These are phyloP conservation scores for Acanthamoeba culbertsoni DNA, from an alignment of 208 protist species.

Conservation along the genomic window DNA sequence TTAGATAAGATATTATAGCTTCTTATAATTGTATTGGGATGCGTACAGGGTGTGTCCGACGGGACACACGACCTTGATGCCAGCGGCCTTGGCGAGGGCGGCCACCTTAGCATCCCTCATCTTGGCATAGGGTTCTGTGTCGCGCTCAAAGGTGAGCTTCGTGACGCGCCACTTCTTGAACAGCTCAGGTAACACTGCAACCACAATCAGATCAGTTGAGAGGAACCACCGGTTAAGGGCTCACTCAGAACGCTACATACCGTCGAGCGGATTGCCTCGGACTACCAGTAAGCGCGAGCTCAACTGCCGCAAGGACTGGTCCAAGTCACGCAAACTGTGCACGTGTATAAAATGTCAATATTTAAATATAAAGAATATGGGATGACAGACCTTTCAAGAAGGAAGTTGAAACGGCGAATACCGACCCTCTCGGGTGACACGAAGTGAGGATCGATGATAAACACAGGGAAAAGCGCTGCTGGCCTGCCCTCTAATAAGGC, in stretches of 20 bases:
- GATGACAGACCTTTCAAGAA: background rate
- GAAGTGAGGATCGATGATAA: slow-evolving; percentile 36
- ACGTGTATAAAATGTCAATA: no score
- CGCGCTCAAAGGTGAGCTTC: slow-evolving; percentile 37
- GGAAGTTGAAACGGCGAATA: background rate
- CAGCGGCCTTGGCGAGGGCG: background rate
- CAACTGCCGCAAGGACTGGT: background rate
- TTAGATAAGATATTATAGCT: no score
- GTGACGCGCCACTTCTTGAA: slow-evolving; percentile 22
- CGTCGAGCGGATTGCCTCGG: background rate
- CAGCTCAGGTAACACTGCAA: slow-evolving; percentile 1
- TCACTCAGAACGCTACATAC: no score
- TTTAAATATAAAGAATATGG: no score
- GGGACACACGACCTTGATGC: background rate
- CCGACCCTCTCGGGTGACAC: slow-evolving; percentile 15
- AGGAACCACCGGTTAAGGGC: no score
- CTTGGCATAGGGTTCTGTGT: slow-evolving; percentile 63
- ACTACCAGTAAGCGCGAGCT: background rate
- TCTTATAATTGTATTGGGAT: no score
- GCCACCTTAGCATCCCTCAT: background rate
- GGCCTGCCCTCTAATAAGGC: background rate
- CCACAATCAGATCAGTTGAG: background rate
- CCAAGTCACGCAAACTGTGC: slow-evolving; percentile 34
- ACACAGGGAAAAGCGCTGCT: background rate
- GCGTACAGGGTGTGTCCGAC: background rate